Percentiles rank a stretch among this genome's conserved stretches.
Evolutionary conservation across 2,329 filamentous ascomycete species (phyloP).

Genomic region (Aspergillus fischeri): DNA sequence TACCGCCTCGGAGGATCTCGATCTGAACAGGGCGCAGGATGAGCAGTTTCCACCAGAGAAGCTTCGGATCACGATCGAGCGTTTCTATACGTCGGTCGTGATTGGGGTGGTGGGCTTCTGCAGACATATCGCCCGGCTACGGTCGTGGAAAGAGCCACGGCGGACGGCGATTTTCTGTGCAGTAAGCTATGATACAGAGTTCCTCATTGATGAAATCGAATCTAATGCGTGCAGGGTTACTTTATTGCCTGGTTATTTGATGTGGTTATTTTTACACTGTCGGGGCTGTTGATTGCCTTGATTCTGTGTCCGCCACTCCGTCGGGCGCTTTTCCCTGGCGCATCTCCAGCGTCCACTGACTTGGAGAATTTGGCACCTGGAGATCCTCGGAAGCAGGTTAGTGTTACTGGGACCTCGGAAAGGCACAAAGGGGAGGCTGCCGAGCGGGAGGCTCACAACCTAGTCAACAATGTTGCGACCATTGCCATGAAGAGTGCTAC

Average conservation of each 20-base stretch:
- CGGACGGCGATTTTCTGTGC: constrained; percentile 64
- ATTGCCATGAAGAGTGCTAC: constrained; percentile 71
- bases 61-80: constrained; percentile 70
- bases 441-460: constrained; percentile 76
- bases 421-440: constrained; percentile 78
- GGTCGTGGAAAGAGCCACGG: constrained; percentile 72
- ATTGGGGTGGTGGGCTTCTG: constrained; percentile 61
- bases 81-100: constrained; percentile 75
- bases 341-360: constrained; percentile 65
- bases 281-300: constrained; percentile 58
- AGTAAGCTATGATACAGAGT: constrained; percentile 27
- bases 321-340: constrained; percentile 64
- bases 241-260: constrained; percentile 68
- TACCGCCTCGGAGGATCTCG: constrained; percentile 62
- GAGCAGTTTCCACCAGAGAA: constrained; percentile 85
- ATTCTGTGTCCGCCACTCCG: constrained; percentile 63
- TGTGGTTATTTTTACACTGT: constrained; percentile 60
- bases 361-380: constrained; percentile 55
- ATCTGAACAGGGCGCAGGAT: constrained; percentile 75
- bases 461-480: constrained; percentile 69
- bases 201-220: not conserved
- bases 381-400: constrained; percentile 60
- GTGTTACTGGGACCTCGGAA: constrained; percentile 73
- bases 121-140: constrained; percentile 71
- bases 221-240: constrained; percentile 40